A percentile compares a stretch with the other conserved stretches of the same genome.
Evolutionary conservation across 257 asterid species (phyloP).

Genomic region (Penstemon newberryi): DNA sequence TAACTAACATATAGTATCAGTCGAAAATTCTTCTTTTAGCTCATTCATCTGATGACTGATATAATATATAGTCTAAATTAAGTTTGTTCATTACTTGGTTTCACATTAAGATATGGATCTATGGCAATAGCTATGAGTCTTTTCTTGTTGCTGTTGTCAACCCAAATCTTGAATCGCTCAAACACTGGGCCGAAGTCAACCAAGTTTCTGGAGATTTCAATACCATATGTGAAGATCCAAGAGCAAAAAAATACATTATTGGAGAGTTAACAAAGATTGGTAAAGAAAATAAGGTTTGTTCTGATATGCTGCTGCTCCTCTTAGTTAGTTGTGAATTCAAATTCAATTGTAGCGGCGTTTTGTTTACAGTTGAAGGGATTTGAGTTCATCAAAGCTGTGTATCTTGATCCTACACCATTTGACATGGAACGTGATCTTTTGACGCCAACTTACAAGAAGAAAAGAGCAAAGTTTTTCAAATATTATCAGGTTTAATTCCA

Average conservation of each 20-base stretch:
- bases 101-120: constrained; percentile 67
- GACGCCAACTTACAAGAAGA: constrained; percentile 85
- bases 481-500: constrained; percentile 60
- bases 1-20: too few species aligned
- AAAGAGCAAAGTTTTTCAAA: constrained; percentile 58
- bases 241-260: constrained; percentile 49
- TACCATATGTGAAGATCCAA: constrained; percentile 49
- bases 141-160: constrained; percentile 77
- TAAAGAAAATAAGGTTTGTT: constrained; percentile 66
- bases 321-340: neutral
- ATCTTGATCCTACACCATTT: constrained; percentile 65
- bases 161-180: constrained; percentile 59
- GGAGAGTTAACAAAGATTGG: constrained; percentile 56
- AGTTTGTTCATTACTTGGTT: too few species aligned
- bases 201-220: constrained; percentile 43
- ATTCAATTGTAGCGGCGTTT: neutral
- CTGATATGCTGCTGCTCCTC: constrained; percentile 4
- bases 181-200: constrained; percentile 60
- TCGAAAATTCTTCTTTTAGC: too few species aligned
- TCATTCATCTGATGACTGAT: too few species aligned
- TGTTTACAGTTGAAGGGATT: constrained; percentile 70
- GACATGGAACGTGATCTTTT: constrained; percentile 84
- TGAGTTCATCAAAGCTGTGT: constrained; percentile 65
- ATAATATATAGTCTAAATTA: too few species aligned
- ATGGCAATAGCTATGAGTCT: constrained; percentile 78